These are phyloP conservation scores for Phlyctochytrium arcticum DNA, from an alignment of 192 early-diverging fungal genomes.

Conservation along the genomic window DNA sequence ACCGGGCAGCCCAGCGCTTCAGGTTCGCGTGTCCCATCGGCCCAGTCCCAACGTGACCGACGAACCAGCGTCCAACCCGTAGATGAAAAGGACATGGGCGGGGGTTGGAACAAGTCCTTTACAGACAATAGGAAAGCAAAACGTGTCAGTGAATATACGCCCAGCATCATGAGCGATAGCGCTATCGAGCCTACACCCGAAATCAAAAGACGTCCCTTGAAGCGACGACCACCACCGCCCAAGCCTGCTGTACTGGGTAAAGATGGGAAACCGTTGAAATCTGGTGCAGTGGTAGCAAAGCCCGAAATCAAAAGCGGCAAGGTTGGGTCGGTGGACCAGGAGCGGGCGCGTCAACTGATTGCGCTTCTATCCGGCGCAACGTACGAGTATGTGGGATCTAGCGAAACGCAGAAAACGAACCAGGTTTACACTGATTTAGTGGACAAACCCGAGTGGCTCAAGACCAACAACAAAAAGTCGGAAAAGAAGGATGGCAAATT, in stretches of 20 bases:
- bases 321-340: constrained; percentile 9
- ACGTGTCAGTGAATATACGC: background rate
- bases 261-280: background rate
- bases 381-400: constrained; percentile 16
- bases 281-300: too few species aligned
- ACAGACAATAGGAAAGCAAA: background rate
- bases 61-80: background rate
- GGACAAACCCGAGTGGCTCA: background rate
- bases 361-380: constrained; percentile 17
- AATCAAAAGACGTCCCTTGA: background rate
- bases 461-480: background rate
- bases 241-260: background rate
- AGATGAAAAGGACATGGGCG: background rate
- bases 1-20: background rate
- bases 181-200: background rate
- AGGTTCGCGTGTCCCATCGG: too few species aligned
- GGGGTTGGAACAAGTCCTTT: background rate
- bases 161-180: background rate
- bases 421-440: background rate
- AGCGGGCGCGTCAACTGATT: constrained; percentile 15
- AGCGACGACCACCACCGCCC: background rate
- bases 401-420: background rate
- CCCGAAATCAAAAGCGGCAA: constrained; percentile 1
- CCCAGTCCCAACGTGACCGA: too few species aligned
- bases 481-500: too few species aligned